A percentile compares a stretch with the other conserved stretches of the same genome.
These are phyloP conservation scores for Heimioporus sp. DNA, from an alignment of 768 basidiomycete species.

Conservation along the genomic window DNA sequence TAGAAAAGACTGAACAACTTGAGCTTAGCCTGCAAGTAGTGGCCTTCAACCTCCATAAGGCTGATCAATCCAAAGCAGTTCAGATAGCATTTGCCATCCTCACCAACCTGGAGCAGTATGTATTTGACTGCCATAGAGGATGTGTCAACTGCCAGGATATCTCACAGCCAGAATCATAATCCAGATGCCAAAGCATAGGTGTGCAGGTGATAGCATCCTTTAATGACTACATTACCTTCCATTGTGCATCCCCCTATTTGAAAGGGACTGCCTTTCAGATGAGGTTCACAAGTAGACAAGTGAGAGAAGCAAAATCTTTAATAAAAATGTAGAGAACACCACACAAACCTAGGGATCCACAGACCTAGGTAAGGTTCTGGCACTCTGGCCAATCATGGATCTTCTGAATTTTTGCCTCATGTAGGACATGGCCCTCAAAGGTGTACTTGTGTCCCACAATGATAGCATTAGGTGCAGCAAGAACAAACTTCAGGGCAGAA, in stretches of 20 bases:
- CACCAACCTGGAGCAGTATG: slow-evolving; percentile 15
- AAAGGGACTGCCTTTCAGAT: slow-evolving; percentile 29
- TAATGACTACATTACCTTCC: no score
- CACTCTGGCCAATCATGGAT: slow-evolving; percentile 31
- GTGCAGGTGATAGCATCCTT: slow-evolving; percentile 12
- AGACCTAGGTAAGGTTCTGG: slow-evolving; percentile 15
- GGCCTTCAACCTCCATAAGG: slow-evolving; percentile 24
- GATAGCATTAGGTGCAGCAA: slow-evolving; percentile 25
- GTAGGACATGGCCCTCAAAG: slow-evolving; percentile 30
- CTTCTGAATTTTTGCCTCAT: slow-evolving; percentile 24
- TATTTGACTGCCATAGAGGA: slow-evolving; percentile 30
- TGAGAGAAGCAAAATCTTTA: slow-evolving; percentile 19
- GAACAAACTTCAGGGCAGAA: slow-evolving; percentile 32
- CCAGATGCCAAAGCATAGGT: not conserved
- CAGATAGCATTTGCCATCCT: slow-evolving; percentile 16
- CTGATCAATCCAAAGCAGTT: slow-evolving; percentile 38
- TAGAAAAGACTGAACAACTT: no score
- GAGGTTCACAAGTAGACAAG: slow-evolving; percentile 22
- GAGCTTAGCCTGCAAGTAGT: slow-evolving; percentile 24
- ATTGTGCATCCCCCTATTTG: not conserved
- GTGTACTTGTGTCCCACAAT: slow-evolving; percentile 41
- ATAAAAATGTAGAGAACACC: slow-evolving; percentile 31
- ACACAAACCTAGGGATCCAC: slow-evolving; percentile 29
- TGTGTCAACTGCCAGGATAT: slow-evolving; percentile 3
- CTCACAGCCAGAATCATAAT: not conserved